phyloP scores from a whole-genome alignment of 2,329 filamentous ascomycete genomes.

The Salinomyces thailandicus region DNA sequence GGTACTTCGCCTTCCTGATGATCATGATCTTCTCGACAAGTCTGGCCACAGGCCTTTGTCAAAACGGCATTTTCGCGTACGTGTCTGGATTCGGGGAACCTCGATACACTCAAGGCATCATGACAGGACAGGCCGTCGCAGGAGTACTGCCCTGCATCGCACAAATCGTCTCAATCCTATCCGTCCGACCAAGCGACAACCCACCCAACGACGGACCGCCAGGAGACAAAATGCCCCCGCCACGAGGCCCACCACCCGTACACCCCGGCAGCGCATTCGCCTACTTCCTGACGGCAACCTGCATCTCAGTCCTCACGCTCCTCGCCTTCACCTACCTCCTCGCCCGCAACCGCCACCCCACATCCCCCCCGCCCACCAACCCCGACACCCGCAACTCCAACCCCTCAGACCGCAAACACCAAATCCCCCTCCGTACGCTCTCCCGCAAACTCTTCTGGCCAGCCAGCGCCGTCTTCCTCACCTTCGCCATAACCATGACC shows the following conservation, averaged over 20 bases:
- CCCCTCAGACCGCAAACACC: slow-evolving; percentile 3
- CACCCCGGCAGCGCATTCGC: slow-evolving; percentile 66
- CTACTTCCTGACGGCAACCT: slow-evolving; percentile 83
- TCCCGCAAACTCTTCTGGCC: slow-evolving; percentile 72
- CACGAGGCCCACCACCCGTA: slow-evolving; percentile 28
- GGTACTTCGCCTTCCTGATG: slow-evolving; percentile 75
- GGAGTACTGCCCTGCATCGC: slow-evolving; percentile 81
- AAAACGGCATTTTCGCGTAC: slow-evolving; percentile 91
- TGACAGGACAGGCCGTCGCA: slow-evolving; percentile 86
- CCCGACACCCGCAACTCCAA: slow-evolving; percentile 2
- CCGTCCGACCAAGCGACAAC: slow-evolving; percentile 35
- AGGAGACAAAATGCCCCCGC: slow-evolving; percentile 6
- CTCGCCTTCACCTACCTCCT: slow-evolving; percentile 65
- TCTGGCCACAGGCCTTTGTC: slow-evolving; percentile 71
- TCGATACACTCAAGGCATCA: slow-evolving; percentile 91
- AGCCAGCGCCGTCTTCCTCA: slow-evolving; percentile 64
- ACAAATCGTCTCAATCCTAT: slow-evolving; percentile 74
- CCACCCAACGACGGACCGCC: slow-evolving; percentile 1
- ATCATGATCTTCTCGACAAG: slow-evolving; percentile 70
- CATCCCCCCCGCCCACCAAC: slow-evolving; percentile 6
- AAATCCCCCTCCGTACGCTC: slow-evolving; percentile 51
- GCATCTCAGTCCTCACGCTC: slow-evolving; percentile 60
- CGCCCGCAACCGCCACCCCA: slow-evolving; percentile 25
- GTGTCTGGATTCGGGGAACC: slow-evolving; percentile 72
- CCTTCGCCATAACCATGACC: slow-evolving; percentile 81